A percentile compares a stretch with the other conserved stretches of the same genome.
phyloP scores from a whole-genome alignment of 768 basidiomycete genomes.

The Tylopilus sp. region DNA sequence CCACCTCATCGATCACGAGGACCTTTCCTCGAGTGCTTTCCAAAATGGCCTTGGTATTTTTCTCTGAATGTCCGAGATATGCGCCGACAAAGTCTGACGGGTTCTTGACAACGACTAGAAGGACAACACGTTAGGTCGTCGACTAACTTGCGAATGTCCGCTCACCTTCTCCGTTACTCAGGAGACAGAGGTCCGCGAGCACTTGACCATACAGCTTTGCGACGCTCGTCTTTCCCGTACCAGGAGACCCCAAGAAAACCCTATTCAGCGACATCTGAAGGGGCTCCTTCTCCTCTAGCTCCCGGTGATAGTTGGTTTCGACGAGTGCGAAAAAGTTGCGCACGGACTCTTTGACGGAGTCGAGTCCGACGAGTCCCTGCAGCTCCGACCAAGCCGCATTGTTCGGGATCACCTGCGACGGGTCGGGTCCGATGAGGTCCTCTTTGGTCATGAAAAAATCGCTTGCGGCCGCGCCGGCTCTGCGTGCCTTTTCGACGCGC shows the following conservation, averaged over 20 bases:
- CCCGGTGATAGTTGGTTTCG: constrained; percentile 55
- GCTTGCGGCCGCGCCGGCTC: constrained; percentile 37
- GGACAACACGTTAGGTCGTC: not conserved
- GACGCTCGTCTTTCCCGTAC: constrained; percentile 71
- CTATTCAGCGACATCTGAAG: constrained; percentile 56
- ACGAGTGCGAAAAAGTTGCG: constrained; percentile 44
- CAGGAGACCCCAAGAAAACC: constrained; percentile 64
- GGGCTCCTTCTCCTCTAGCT: constrained; percentile 53
- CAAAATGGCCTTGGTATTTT: constrained; percentile 61
- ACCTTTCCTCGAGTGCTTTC: constrained; percentile 60
- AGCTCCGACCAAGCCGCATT: constrained; percentile 52
- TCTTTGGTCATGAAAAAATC: constrained; percentile 51
- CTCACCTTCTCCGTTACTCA: constrained; percentile 71
- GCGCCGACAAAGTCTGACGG: constrained; percentile 67
- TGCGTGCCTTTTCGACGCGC: constrained; percentile 43
- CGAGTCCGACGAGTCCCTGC: constrained; percentile 52
- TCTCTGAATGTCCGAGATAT: constrained; percentile 57
- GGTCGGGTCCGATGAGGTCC: constrained; percentile 67
- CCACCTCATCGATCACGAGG: constrained; percentile 66
- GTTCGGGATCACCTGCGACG: constrained; percentile 43
- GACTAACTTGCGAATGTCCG: not conserved
- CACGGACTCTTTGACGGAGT: constrained; percentile 53
- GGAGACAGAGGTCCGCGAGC: constrained; percentile 54
- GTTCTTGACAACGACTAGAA: constrained; percentile 59
- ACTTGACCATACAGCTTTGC: constrained; percentile 65